Evolutionary conservation across 176 grass and related monocot species (phyloP).

Genomic region (Eleusine indica): DNA sequence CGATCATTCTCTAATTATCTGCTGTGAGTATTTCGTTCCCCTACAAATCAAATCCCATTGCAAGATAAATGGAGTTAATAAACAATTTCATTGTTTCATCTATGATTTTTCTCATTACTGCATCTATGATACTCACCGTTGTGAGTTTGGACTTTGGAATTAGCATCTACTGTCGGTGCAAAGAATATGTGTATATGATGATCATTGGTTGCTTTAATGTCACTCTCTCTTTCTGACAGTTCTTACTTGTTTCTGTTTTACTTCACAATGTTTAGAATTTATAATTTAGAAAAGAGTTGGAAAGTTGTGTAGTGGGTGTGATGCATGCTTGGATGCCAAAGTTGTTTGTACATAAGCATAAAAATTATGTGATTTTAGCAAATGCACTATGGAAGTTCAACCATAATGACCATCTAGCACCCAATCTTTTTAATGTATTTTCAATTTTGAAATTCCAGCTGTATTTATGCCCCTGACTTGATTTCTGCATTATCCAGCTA

Average conservation of each 20-base stretch:
- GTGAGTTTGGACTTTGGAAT: neutral
- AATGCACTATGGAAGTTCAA: conserved; percentile 8
- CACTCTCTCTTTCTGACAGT: neutral
- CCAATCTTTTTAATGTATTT: neutral
- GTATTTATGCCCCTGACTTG: conserved; percentile 4
- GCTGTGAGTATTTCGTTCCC: conserved; percentile 59
- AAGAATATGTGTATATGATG: neutral
- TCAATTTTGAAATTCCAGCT: neutral
- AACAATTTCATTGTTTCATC: neutral
- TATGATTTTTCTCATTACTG: conserved; percentile 1
- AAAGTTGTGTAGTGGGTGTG: neutral
- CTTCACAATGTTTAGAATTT: neutral
- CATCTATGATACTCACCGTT: neutral
- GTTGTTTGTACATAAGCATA: neutral
- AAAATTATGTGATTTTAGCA: conserved; percentile 17
- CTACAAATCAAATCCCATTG: neutral
- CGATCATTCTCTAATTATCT: conserved; percentile 80
- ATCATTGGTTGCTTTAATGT: neutral
- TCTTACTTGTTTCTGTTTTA: conserved; percentile 16
- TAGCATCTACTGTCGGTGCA: neutral
- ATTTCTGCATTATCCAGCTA: conserved; percentile 52
- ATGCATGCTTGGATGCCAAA: conserved; percentile 18
- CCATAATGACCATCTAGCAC: conserved; percentile 2
- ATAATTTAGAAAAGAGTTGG: neutral
- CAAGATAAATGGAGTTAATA: neutral